Evolutionary conservation across 345 rosid genomes (phyloP).

Genomic region (Linum usitatissimum): DNA sequence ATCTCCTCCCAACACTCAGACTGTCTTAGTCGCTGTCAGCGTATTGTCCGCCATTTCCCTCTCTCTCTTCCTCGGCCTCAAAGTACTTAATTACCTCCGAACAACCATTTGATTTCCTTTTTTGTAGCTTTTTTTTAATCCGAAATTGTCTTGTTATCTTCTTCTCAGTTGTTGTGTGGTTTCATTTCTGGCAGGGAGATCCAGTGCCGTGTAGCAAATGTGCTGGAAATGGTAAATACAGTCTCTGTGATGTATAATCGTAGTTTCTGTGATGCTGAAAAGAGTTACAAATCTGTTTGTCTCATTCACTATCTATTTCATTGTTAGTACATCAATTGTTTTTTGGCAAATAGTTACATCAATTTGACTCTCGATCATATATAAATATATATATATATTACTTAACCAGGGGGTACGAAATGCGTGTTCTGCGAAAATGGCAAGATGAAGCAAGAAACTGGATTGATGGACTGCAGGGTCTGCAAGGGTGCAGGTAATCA

Average conservation of each 20-base stretch:
- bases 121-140: background rate
- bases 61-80: constrained; percentile 76
- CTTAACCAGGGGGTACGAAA: constrained; percentile 64
- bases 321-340: no score
- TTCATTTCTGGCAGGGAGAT: constrained; percentile 74
- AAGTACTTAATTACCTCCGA: constrained; percentile 28
- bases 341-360: no score
- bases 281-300: no score
- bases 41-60: constrained; percentile 71
- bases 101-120: no score
- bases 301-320: background rate
- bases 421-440: constrained; percentile 73
- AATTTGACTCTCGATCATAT: no score
- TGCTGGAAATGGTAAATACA: constrained; percentile 73
- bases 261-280: background rate
- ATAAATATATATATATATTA: no score
- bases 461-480: constrained; percentile 63
- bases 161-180: no score
- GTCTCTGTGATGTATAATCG: background rate
- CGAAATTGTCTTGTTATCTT: no score
- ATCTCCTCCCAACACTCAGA: constrained; percentile 64
- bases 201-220: constrained; percentile 89
- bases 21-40: constrained; percentile 57
- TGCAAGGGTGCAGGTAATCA: constrained; percentile 99
- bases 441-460: constrained; percentile 76